Evolutionary conservation across 129 eudicot species (phyloP), one percentile per base, ranked within the genome.

Genomic region (Artemisia tridentata): DNA sequence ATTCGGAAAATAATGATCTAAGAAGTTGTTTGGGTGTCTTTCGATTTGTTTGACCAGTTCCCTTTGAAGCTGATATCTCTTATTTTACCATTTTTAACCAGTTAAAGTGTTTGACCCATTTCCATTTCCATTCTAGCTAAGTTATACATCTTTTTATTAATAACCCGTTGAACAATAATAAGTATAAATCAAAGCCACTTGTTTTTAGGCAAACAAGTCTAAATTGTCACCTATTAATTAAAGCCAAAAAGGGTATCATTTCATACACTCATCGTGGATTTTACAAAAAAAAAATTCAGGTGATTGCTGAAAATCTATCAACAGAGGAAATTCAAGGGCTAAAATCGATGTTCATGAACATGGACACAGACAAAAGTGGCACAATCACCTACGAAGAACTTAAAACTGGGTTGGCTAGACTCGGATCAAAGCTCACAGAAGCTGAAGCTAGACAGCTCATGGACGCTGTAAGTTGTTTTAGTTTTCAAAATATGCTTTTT

Each of bases 401-500:
- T 41, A 86, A 89, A 86, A 82, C 79, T 2, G 98, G 98, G 51
- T 72, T 92, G 83, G 96, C 98, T 49, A 79, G 95, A 60, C 96
- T 92, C 13, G 98, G 98, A 21, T 89, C 98, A 54, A 86, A 92
- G 80, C 98, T 92, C 67, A 85, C 88, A 0, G 98, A 92, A 78
- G 59, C 84, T 9, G 98, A 92, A 92, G 98, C 89, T 54, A 75
- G 85, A 78, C 96, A 89, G 67, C 88, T 92, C 51, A 92, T 92
- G 98, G 98, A 92, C 57, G 98, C 96, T 3, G 98, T 92, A 86
- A 86, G 85, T 60, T 47, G n/a, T 31, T 53, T 6, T 25, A 11
- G 7, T 2, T 48, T 67, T 2, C 7, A 25, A 50, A 14, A n/a
- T n/a, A n/a, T n/a, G n/a, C n/a, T n/a, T n/a, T n/a, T 17, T 68